Evolutionary conservation across 2,329 filamentous ascomycete genomes (phyloP), one percentile per base, ranked within the genome.

Genomic region (Colletotrichum limetticola): DNA sequence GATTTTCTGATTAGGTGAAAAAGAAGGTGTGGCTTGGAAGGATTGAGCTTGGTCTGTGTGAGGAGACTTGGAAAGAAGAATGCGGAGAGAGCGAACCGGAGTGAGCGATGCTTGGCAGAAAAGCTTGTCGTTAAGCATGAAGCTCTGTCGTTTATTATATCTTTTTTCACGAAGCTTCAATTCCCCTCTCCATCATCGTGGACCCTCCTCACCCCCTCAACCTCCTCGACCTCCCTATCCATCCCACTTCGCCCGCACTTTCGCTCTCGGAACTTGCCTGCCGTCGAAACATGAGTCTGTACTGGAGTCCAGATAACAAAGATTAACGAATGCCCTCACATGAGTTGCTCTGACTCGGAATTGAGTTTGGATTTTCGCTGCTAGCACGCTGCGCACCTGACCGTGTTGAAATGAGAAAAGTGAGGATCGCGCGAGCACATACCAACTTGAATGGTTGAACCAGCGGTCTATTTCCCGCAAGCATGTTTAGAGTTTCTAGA

Each of bases 81-180:
- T 63, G 60, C 24, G 42, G 19, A 49, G 42, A 49, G 42, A 49
- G 42, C 37, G 37, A 42, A 42, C 16, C 37, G 59, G 35, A 42
- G 32, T 49, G 35, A 42, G 22, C 32, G 37, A 49, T 49, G 42
- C 42, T 46, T 62, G 42, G 42, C 59, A 46, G 35, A 22, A 62
- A 62, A 28, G 19, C n/a, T 46, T 28, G 42, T 46, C 19, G 42
- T 49, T 49, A 62, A 28, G 59, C 37, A 46, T 46, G 37, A 46
- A n/a, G 59, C 59, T 62, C 24, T 42, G 35, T 62, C 59, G 32
- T 62, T 62, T 26, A 62, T 14, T 62, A 35, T 49, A 62, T 62
- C 35, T 62, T 24, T 35, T 35, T 26, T n/a, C 42, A n/a, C 16
- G 26, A 26, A 62, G 52, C 52, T 55, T 53, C 0, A 53, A 3